Percentiles rank a stretch among this genome's conserved stretches.
Conservation (phyloP, 2,329 filamentous ascomycete genomes). For the Pseudogymnoascus sp. region DNA sequence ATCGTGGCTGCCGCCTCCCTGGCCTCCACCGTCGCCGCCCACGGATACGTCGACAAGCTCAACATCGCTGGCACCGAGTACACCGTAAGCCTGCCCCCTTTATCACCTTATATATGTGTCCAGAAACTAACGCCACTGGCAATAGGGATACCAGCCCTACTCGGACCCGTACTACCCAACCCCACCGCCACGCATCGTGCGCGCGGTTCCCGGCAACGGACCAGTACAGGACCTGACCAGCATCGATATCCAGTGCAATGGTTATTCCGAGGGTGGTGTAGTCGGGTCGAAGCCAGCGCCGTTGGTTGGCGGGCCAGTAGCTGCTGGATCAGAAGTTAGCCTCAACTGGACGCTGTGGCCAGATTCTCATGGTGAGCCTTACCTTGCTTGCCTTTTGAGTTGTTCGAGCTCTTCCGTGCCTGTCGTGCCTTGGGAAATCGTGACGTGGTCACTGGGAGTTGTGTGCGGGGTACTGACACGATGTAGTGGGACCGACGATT, state of each 20-base stretch:
- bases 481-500: constrained; percentile 41
- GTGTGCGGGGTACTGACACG: constrained; percentile 40
- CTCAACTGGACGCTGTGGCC: constrained; percentile 48
- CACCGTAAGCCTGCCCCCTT: constrained; percentile 21
- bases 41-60: constrained; percentile 42
- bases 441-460: background rate
- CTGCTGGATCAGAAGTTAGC: constrained; percentile 46
- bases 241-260: constrained; percentile 50
- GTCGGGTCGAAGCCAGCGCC: constrained; percentile 43
- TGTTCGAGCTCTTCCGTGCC: background rate
- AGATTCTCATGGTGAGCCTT: constrained; percentile 25
- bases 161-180: constrained; percentile 36
- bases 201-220: constrained; percentile 50
- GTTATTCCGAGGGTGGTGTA: constrained; percentile 41
- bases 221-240: constrained; percentile 46
- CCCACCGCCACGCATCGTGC: constrained; percentile 45
- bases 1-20: constrained; percentile 16
- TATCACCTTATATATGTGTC: background rate
- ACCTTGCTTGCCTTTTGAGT: constrained; percentile 8
- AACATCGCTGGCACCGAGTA: constrained; percentile 36
- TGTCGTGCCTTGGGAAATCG: background rate
- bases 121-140: constrained; percentile 12
- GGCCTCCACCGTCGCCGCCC: constrained; percentile 38
- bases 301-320: constrained; percentile 46
- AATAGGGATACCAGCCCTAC: constrained; percentile 32